phyloP scores from a whole-genome alignment of 176 grass and related monocot genomes.

The Thalia dealbata region DNA sequence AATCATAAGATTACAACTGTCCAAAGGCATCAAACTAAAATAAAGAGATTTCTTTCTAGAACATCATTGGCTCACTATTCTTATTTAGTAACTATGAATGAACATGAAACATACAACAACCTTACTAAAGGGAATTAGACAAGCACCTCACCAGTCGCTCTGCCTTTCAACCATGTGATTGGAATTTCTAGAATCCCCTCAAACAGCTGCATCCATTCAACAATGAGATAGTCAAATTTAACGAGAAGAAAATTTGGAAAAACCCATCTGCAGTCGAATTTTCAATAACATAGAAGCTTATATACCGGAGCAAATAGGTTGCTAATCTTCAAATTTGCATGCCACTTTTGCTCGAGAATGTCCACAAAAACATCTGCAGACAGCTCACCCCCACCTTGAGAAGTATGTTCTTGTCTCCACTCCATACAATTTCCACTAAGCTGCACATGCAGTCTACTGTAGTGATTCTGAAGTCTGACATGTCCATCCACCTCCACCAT shows the following conservation, averaged over 20 bases:
- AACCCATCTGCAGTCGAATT: constrained; percentile 1
- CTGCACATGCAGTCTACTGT: constrained; percentile 69
- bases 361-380: constrained; percentile 92
- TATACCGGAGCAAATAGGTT: constrained; percentile 91
- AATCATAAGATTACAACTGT: neutral
- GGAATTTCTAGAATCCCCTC: constrained; percentile 88
- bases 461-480: constrained; percentile 62
- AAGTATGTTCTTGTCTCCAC: constrained; percentile 76
- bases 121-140: constrained; percentile 24
- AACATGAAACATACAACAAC: neutral
- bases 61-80: neutral
- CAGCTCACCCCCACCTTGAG: constrained; percentile 85
- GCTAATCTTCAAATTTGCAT: constrained; percentile 71
- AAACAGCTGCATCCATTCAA: constrained; percentile 53
- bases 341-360: constrained; percentile 87
- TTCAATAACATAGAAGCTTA: constrained; percentile 19
- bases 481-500: constrained; percentile 69
- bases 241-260: neutral
- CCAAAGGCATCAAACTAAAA: neutral
- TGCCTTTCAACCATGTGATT: constrained; percentile 66
- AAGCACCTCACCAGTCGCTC: constrained; percentile 98
- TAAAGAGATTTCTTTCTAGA: neutral
- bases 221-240: constrained; percentile 3
- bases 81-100: neutral
- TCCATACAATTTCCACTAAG: constrained; percentile 81